These are phyloP conservation scores for Phialophora tarda DNA, from an alignment of 2,329 filamentous ascomycete genomes.

Conservation along the genomic window DNA sequence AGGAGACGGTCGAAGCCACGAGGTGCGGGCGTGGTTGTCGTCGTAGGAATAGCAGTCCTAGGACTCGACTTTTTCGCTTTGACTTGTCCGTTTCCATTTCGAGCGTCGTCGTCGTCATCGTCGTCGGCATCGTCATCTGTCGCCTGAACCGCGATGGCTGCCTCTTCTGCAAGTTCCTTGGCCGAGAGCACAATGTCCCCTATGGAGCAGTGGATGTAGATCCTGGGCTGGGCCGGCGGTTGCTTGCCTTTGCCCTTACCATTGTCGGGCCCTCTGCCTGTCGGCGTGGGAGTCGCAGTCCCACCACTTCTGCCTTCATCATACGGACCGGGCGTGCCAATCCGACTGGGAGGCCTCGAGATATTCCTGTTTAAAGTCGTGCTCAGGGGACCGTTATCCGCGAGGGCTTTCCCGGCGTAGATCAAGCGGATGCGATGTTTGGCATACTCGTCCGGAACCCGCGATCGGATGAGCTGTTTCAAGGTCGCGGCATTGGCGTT, in stretches of 20 bases:
- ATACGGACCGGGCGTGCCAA: constrained; percentile 39
- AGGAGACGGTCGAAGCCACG: constrained; percentile 89
- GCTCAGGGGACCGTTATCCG: constrained; percentile 72
- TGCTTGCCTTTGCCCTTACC: constrained; percentile 70
- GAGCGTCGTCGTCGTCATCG: neutral
- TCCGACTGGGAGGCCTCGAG: constrained; percentile 55
- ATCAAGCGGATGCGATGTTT: constrained; percentile 83
- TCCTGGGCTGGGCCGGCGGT: constrained; percentile 57
- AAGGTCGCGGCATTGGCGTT: constrained; percentile 73
- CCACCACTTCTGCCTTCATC: constrained; percentile 31
- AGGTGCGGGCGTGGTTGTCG: constrained; percentile 63
- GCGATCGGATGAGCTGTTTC: constrained; percentile 78
- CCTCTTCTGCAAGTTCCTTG: constrained; percentile 73
- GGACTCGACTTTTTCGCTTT: constrained; percentile 21
- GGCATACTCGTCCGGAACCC: constrained; percentile 67
- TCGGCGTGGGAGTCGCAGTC: neutral
- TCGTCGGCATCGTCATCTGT: neutral
- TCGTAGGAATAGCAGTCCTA: constrained; percentile 32
- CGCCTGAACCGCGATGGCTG: constrained; percentile 38
- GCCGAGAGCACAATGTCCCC: constrained; percentile 73
- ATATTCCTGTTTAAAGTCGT: constrained; percentile 69
- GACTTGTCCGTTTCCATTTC: neutral
- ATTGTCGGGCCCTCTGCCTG: constrained; percentile 19
- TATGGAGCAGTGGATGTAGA: constrained; percentile 94
- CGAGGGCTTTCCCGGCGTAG: constrained; percentile 83